These are phyloP conservation scores for Rhodomyrtus tomentosa DNA, from an alignment of 345 rosid species.

Conservation along the genomic window DNA sequence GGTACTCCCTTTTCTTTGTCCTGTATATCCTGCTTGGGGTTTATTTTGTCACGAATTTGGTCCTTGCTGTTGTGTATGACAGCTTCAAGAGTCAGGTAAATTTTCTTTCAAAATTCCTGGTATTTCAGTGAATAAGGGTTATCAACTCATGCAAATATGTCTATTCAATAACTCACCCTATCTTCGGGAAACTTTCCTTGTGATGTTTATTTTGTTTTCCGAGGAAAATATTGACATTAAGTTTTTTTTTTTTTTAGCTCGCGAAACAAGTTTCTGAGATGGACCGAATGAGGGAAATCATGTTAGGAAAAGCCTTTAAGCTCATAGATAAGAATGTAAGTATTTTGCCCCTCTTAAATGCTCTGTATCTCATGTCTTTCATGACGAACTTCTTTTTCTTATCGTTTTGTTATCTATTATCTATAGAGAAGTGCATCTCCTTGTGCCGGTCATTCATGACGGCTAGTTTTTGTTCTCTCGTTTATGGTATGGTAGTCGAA, in stretches of 20 bases:
- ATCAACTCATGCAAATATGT: neutral
- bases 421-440: neutral
- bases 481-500: neutral
- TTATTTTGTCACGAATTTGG: constrained; percentile 94
- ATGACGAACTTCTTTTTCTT: neutral
- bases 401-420: neutral
- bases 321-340: constrained; percentile 75
- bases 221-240: neutral
- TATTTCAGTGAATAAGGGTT: neutral
- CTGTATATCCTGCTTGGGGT: constrained; percentile 81
- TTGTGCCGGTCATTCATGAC: neutral
- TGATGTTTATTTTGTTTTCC: neutral
- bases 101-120: neutral
- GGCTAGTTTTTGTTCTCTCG: neutral
- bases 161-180: neutral
- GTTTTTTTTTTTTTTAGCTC: constrained; percentile 34
- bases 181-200: neutral
- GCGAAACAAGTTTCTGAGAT: constrained; percentile 74
- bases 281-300: constrained; percentile 59
- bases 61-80: constrained; percentile 96
- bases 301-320: constrained; percentile 70
- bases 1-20: constrained; percentile 71
- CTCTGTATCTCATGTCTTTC: constrained; percentile 1
- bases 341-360: constrained; percentile 2
- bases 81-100: constrained; percentile 90